Base-by-base conservation (phyloP, 768 basidiomycete genomes). In the Lactifluus volemus region DNA sequence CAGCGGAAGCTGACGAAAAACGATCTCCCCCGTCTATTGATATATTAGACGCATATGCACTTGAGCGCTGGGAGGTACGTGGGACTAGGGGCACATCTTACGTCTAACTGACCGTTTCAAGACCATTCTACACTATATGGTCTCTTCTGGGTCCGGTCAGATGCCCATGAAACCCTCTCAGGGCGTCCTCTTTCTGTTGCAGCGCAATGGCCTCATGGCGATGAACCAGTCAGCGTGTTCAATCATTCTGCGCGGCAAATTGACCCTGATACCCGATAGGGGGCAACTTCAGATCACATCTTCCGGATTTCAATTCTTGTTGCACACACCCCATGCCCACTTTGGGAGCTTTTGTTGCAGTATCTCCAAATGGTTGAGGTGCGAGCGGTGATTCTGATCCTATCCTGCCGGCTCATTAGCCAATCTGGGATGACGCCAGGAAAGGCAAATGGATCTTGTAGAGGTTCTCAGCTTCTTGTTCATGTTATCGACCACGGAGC, bases 91-190 rank as follows among this genome's bases (percentile, higher is more conserved):
- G 53, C 49, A 32, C 25, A 15, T 53, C 53, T 32, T 44, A 30
- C 11, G 36, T 58, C 53, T 25, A 45, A 50, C 49, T 49, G 12
- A 65, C 42, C 34, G 9, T 25, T 48, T 49, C 34, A 63, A 98
- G 94, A 94, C 92, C 0, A 96, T 98, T 68, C 79, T 98, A 48
- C 93, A 98, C 73, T 98, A 91, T 70, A 97, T 99, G 94, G 97
- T 99, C 4, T 94, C 92, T 9, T 96, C 89, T 36, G 90, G 85
- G 12, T 84, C 83, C 32, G 90, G 84, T n/a, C 83, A 89, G 70
- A 76, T 81, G 41, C 83, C 88, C 29, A 75, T 84, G 8, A 84
- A 82, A 70, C 92, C 94, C 6, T 89, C 89, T 0, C 83, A 84
- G 63, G 89, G 86, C 19, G 94, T 98, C 14, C 76, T 96, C 9